These are phyloP conservation scores for Sextonia rubra DNA, from an alignment of 164 flowering plant genomes.

Conservation along the genomic window DNA sequence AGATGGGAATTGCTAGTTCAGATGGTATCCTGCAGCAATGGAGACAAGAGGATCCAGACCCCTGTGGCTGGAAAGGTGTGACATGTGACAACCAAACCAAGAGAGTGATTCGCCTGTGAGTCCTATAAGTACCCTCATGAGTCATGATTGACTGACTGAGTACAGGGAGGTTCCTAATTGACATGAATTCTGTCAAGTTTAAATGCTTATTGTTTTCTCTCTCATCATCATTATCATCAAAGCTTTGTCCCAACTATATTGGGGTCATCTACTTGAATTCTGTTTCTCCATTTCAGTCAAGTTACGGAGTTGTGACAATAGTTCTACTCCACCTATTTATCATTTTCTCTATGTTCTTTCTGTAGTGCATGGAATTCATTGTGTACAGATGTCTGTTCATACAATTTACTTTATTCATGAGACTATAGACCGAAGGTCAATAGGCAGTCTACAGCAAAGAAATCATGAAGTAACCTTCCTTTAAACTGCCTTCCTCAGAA, in stretches of 20 bases:
- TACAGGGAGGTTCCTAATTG: background rate
- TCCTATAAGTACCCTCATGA: conserved; percentile 12
- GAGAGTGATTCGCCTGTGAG: conserved; percentile 78
- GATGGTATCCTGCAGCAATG: conserved; percentile 72
- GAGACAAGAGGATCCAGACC: conserved; percentile 93
- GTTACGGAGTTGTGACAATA: too few relatives aligned
- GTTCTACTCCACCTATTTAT: too few relatives aligned
- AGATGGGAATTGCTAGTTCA: conserved; percentile 52
- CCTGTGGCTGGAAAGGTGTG: conserved; percentile 96
- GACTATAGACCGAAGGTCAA: too few relatives aligned
- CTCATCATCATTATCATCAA: background rate
- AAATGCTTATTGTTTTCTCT: background rate
- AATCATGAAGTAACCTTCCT: too few relatives aligned
- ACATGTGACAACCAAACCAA: conserved; percentile 68
- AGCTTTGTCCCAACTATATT: background rate
- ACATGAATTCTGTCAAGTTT: background rate
- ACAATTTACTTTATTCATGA: too few relatives aligned
- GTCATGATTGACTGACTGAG: background rate
- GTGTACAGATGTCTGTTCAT: background rate
- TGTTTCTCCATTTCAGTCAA: background rate
- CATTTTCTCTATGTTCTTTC: background rate
- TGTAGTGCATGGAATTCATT: background rate
- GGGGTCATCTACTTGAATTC: background rate
- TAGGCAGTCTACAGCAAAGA: too few relatives aligned
- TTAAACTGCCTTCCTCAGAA: too few relatives aligned